These are phyloP conservation scores for Erodium moschatum DNA, from an alignment of 441 rosid genomes.

Conservation along the genomic window DNA sequence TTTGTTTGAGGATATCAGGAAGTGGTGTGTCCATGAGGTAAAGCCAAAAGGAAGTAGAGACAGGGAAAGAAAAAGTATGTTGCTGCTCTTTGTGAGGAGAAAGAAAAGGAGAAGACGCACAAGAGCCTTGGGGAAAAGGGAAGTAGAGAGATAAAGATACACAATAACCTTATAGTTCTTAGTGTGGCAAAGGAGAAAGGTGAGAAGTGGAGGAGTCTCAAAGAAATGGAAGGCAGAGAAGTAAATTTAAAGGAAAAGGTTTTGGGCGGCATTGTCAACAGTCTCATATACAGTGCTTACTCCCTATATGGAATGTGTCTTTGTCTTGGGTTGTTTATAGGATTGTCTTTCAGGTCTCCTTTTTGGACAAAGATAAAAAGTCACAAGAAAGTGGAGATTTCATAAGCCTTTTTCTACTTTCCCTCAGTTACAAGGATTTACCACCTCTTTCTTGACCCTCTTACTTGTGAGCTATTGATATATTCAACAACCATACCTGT, in stretches of 20 bases:
- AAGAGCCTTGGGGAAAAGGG: neutral
- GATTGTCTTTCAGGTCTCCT: neutral
- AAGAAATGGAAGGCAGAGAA: slow-evolving; percentile 32
- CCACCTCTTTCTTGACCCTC: neutral
- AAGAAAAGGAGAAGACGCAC: neutral
- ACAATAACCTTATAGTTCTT: neutral
- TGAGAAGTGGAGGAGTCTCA: slow-evolving; percentile 21
- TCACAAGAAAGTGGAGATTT: neutral
- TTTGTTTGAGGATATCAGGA: slow-evolving; percentile 25
- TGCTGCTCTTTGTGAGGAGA: neutral
- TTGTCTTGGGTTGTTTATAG: neutral
- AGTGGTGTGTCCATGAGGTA: slow-evolving; percentile 25
- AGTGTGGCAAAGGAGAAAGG: slow-evolving; percentile 20
- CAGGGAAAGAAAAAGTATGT: neutral
- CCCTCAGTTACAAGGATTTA: neutral
- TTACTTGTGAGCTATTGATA: neutral
- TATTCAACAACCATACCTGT: neutral
- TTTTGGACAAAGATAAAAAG: neutral
- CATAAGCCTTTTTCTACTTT: neutral
- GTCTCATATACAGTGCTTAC: neutral
- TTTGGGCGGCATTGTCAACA: slow-evolving; percentile 48
- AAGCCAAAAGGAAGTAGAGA: neutral
- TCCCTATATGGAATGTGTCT: neutral
- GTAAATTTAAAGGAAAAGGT: slow-evolving; percentile 40
- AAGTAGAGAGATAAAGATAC: too few species aligned